Evolutionary conservation across 495 filamentous ascomycete species (phyloP).

Genomic region (Viridothelium virens): DNA sequence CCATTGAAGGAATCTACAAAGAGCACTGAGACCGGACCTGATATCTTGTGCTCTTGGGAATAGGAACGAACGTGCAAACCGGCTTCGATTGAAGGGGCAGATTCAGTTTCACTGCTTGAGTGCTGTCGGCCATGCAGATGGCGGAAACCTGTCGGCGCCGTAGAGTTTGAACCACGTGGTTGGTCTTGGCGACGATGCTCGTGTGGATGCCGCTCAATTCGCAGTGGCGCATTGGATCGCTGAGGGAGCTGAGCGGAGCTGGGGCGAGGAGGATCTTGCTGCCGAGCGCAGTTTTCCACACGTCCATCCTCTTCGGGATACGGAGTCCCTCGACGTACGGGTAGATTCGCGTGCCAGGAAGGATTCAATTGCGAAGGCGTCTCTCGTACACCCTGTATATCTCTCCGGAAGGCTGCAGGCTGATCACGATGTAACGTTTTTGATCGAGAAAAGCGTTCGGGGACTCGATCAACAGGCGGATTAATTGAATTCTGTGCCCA

Average conservation of each 20-base stretch:
- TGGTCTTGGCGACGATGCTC: not conserved
- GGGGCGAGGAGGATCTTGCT: not conserved
- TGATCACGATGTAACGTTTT: not conserved
- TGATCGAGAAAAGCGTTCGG: not conserved
- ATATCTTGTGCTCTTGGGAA: not conserved
- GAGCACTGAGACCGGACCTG: not conserved
- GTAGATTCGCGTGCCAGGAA: not conserved
- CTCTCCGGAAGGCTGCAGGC: not conserved
- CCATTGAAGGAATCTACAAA: slow-evolving; percentile 10
- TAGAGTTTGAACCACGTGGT: not conserved
- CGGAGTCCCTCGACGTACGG: not conserved
- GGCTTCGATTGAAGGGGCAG: not conserved
- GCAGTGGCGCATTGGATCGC: not conserved
- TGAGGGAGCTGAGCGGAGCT: not conserved
- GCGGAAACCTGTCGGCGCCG: not conserved
- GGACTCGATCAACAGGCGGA: not conserved
- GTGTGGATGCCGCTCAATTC: not conserved
- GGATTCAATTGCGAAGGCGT: not conserved
- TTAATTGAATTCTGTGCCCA: not conserved
- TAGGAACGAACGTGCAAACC: not conserved
- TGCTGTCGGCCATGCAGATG: not conserved
- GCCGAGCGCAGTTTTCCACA: not conserved
- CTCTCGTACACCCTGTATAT: not conserved
- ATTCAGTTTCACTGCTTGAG: not conserved
- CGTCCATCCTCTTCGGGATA: not conserved